phyloP scores from a whole-genome alignment of 805 yeast genomes.

The Saccharomycopsis amapae region DNA sequence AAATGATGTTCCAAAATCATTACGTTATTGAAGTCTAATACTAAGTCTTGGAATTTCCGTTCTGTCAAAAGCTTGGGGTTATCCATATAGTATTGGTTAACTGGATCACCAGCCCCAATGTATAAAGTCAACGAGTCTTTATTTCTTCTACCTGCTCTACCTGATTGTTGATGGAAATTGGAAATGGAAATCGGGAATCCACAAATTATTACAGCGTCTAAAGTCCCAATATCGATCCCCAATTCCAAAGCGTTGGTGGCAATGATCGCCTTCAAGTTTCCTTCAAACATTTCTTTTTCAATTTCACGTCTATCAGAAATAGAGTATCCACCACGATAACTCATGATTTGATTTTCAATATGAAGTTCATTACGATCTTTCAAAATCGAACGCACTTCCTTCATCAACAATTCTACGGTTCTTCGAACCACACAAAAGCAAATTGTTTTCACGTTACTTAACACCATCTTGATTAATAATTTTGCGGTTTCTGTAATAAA shows the following conservation, averaged over 20 bases:
- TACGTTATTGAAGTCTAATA: slow-evolving; percentile 53
- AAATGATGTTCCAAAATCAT: slow-evolving; percentile 72
- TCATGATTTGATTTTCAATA: slow-evolving; percentile 63
- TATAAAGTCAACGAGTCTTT: slow-evolving; percentile 79
- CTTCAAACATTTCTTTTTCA: slow-evolving; percentile 85
- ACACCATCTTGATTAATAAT: slow-evolving; percentile 57
- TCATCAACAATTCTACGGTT: slow-evolving; percentile 82
- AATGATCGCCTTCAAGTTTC: slow-evolving; percentile 75
- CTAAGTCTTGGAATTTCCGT: slow-evolving; percentile 48
- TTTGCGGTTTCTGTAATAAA: slow-evolving; percentile 73
- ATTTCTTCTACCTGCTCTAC: slow-evolving; percentile 90
- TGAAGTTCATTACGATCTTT: slow-evolving; percentile 30
- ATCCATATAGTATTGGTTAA: slow-evolving; percentile 74
- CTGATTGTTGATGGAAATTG: slow-evolving; percentile 91
- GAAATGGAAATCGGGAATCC: slow-evolving; percentile 89
- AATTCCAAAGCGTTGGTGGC: slow-evolving; percentile 94
- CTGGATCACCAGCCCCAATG: slow-evolving; percentile 76
- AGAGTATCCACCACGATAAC: slow-evolving; percentile 93
- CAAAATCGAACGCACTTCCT: slow-evolving; percentile 60
- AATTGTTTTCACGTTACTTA: slow-evolving; percentile 65
- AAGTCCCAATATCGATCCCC: slow-evolving; percentile 89
- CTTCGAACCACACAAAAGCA: slow-evolving; percentile 85
- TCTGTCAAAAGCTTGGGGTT: slow-evolving; percentile 50
- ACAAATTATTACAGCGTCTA: slow-evolving; percentile 86
- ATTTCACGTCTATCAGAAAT: slow-evolving; percentile 79